Base-by-base conservation (phyloP, 176 grass and related monocot species). In the Bromus sterilis region DNA sequence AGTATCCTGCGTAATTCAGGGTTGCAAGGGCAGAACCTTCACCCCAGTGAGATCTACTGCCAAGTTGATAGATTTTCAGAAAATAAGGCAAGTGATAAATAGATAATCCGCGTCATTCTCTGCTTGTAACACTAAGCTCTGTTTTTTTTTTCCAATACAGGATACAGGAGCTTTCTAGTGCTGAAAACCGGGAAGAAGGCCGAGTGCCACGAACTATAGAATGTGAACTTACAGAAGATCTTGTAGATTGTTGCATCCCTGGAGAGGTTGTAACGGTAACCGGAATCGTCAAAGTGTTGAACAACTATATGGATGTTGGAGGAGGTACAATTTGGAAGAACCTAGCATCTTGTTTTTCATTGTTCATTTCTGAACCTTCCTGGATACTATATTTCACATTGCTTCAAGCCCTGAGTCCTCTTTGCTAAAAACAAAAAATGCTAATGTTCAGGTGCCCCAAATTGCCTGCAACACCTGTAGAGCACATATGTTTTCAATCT, bases 201-300 rank as follows among this genome's bases (percentile, higher is more conserved):
- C 88, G 92, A 75, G 88, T 94, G 26, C 92, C 95, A 58, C 62
- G 95, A 32, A 98, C 88, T 18, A 57, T 98, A 66, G 95, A 98
- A 30, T 98, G 95, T 82, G 95, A 98, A 71, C 81, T 98, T 73
- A 88, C 86, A 56, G 90, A 98, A 79, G 95, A 98, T 84, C 92
- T 98, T 36, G 95, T 98, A 42, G 92, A 98, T 83, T 98, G 88
- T 81, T 98, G 95, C 81, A 93, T 98, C 62, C 95, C 95, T 82
- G 95, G 95, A 81, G 95, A 98, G 48, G 72, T 89, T 21, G 79
- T 98, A 82, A 98, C 82, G 0, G 92, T 94, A 40, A 91, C 86
- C 43, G 95, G 90, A 77, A 93, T 98, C 61, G 93, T 98, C 25
- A 98, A 98, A 89, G 90, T 91, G 66, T 76, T 98, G 32, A 98